phyloP scores from a whole-genome alignment of 768 basidiomycete species.

The Podaxis pistillaris region DNA sequence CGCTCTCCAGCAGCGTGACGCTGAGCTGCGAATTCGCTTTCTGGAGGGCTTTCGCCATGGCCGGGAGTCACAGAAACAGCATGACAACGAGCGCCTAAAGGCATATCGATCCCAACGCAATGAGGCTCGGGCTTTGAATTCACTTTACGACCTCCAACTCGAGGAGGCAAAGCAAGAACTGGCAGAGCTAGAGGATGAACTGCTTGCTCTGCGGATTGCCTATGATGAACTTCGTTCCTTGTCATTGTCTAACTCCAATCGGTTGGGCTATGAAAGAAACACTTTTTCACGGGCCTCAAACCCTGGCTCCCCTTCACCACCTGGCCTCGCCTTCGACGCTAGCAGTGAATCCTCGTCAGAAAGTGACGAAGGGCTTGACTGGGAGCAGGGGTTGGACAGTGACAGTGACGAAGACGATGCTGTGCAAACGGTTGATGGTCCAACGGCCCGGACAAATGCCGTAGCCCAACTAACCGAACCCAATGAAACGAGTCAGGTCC shows the following conservation, averaged over 20 bases:
- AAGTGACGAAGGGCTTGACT: not conserved
- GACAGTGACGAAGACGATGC: not conserved
- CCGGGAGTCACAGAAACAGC: conserved; percentile 15
- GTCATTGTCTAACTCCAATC: not conserved
- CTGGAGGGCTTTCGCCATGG: conserved; percentile 20
- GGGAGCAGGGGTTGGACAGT: not conserved
- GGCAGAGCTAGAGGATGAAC: conserved; percentile 19
- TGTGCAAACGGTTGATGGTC: not conserved
- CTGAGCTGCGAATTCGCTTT: conserved; percentile 4
- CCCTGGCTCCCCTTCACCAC: not conserved
- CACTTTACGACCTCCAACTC: conserved; percentile 17
- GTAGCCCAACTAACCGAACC: not conserved
- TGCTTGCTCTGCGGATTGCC: conserved; percentile 23
- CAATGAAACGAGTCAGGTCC: not conserved
- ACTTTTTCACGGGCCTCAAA: not conserved
- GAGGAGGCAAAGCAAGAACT: conserved; percentile 20
- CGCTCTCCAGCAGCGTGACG: conserved; percentile 18
- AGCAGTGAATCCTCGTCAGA: not conserved
- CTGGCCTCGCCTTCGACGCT: not conserved
- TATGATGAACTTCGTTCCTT: conserved; percentile 18
- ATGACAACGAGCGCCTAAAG: conserved; percentile 17
- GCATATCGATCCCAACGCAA: conserved; percentile 22
- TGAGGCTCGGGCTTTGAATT: conserved; percentile 16
- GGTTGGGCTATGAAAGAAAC: not conserved
- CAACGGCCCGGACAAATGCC: not conserved